Evolutionary conservation across 805 yeast species (phyloP), one percentile per base, ranked within the genome.

Genomic region (Kodamaea leandrae): DNA sequence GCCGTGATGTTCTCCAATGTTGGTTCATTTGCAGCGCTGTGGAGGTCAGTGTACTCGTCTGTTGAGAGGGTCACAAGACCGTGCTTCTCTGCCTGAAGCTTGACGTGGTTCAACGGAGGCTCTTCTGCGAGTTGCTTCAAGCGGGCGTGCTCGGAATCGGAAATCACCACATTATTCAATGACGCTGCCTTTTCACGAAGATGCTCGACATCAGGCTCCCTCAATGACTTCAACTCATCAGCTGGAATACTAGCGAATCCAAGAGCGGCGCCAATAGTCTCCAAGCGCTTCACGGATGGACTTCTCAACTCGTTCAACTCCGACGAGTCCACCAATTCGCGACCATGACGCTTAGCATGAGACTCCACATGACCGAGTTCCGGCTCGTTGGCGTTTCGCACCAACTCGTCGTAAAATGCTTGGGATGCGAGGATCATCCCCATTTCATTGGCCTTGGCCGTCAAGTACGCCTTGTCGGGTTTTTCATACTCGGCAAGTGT

Each of bases 1-100:
- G 34, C 23, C 4, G 44, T 19, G 12, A 54, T 29, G 8, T 49
- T 47, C 12, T 55, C 53, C 6, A 53, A 21, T 0, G 58, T 29
- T 15, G 74, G 74, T 7, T 59, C 60, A 41, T 58, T 45, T 1
- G 69, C 71, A 9, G 53, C 46, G 23, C 50, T 57, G 51, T 25
- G 48, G 28, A 69, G 52, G 15, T 53, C 50, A 16, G 71, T 55
- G 36, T 63, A 66, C 42, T 68, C 74, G 1, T 42, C 30, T 41
- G 58, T 55, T 1, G 58, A 38, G 33, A 68, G 50, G 2, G 72
- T 61, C 6, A 64, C 56, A 38, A 64, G 57, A 10, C 57, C 55
- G 32, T 54, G 58, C n/a, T 42, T 57, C 36, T 64, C 71, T 1
- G 72, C 72, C 9, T 58, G 60, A 10, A 49, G 43, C 36, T 66